Evolutionary conservation across 495 filamentous ascomycete species (phyloP), one percentile per base, ranked within the genome.

Genomic region (Penicillium samsonianum): DNA sequence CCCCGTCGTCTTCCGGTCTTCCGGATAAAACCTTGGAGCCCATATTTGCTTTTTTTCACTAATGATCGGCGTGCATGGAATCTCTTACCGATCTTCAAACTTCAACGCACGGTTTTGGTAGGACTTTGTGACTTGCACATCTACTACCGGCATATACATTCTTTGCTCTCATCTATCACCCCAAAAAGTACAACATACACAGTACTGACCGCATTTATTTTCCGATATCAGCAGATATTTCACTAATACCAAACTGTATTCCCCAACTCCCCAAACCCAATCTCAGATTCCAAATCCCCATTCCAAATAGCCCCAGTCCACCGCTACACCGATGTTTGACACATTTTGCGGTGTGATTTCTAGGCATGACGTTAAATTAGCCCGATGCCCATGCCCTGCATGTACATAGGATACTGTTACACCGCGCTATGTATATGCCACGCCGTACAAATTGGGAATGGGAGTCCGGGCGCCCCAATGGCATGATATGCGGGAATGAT

Each of bases 381-480:
- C 8, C 26, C 38, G 47, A 50, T 17, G 31, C 30, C 50, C 50
- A 53, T 43, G 37, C 35, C 23, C 37, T 43, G 38, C n/a, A 42
- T 19, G 25, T n/a, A 38, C 33, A 16, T 33, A 25, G 48, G 7
- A 53, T 20, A 6, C 19, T 23, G 53, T 55, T 46, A 55, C 53
- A 55, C 53, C 4, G 17, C 53, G 43, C 42, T 47, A 55, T 47
- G 43, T 55, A 55, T 55, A 55, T 55, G 43, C 53, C 53, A 55
- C 30, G 53, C 53, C 22, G 43, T 17, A 28, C 53, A 14, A 38
- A 55, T 55, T 35, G 33, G 33, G 53, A 38, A 44, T 16, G 12
- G 19, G 25, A 23, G 17, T 22, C 50, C 17, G 38, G n/a, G n/a
- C n/a, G n/a, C n/a, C 11, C 30, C 47, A 40, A 41, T 41, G 26